Base-by-base conservation (phyloP, 768 basidiomycete genomes). In the Lanmaoa pseudosensibilis region DNA sequence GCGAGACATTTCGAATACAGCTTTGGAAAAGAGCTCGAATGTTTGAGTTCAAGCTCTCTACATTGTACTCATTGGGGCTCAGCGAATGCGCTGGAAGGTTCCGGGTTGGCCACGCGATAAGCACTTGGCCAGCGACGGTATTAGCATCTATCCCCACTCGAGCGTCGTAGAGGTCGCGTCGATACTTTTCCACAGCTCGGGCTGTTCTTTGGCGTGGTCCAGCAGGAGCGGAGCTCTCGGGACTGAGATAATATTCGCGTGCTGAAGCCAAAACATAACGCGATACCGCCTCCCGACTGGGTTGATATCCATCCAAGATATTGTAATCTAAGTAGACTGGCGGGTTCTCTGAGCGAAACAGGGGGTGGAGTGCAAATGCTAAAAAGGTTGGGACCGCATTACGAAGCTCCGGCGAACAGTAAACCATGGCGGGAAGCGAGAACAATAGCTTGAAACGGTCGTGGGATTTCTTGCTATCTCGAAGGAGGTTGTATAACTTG, bases 341-440 rank as follows among this genome's bases (percentile, higher is more conserved):
- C 21, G 67, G 68, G 25, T 50, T 1, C 27, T 52, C 49, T 0
- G 10, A 1, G 4, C 45, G 19, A 46, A 65, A 56, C 4, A 48
- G 51, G n/a, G 56, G 19, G 15, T 59, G 30, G 4, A 64, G 39
- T 2, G 63, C 59, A 46, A 75, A 73, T 0, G 76, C 67, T 12
- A 78, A 23, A 3, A 77, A 44, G 1, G 66, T 62, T 0, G 65
- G 58, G 8, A 73, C 54, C 18, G 71, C 49, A 4, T 50, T 41
- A 2, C 32, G n/a, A 3, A 48, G 34, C 0, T 43, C 11, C 4
- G 59, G 25, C 6, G 61, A 66, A 6, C 52, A 32, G 48, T 71
- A 74, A 9, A 55, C 63, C 62, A 73, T 62, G 3, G 71, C 59
- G n/a, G 71, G 54, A n/a, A 74, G 55, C 4, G 65, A 63, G 23